Evolutionary conservation across 2,329 filamentous ascomycete species (phyloP).

Genomic region (Domatiomyces globalis): DNA sequence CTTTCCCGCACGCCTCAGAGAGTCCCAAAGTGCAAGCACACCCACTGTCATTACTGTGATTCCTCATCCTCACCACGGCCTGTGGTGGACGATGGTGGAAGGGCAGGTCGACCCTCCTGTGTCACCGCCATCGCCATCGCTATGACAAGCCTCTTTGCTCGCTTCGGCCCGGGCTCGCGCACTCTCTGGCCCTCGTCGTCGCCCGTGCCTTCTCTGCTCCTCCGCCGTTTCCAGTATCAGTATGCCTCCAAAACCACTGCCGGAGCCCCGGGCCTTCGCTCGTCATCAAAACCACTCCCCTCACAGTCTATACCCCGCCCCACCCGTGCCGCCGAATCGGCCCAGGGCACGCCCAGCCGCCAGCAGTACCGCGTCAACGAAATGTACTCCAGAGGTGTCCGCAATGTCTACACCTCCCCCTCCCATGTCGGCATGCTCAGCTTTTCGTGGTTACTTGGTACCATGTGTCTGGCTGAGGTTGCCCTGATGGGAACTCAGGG

Average conservation of each 20-base stretch:
- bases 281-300: not conserved
- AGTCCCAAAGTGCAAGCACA: too few relatives aligned
- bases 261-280: not conserved
- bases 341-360: not conserved
- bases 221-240: not conserved
- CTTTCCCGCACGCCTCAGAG: slow-evolving; percentile 16
- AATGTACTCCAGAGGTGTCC: not conserved
- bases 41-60: slow-evolving; percentile 16
- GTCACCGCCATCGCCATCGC: not conserved
- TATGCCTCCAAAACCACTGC: not conserved
- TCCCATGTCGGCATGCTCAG: not conserved
- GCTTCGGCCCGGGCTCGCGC: not conserved
- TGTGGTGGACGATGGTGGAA: not conserved
- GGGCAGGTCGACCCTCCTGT: not conserved
- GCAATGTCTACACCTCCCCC: not conserved
- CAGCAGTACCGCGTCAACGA: not conserved
- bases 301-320: not conserved
- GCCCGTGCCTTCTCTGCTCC: not conserved
- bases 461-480: not conserved
- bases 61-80: not conserved
- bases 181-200: not conserved
- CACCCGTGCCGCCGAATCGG: not conserved
- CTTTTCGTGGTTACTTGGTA: not conserved
- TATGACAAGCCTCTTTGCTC: not conserved
- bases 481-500: not conserved